Evolutionary conservation across 129 eudicot genomes (phyloP).

Genomic region (Centella asiatica): DNA sequence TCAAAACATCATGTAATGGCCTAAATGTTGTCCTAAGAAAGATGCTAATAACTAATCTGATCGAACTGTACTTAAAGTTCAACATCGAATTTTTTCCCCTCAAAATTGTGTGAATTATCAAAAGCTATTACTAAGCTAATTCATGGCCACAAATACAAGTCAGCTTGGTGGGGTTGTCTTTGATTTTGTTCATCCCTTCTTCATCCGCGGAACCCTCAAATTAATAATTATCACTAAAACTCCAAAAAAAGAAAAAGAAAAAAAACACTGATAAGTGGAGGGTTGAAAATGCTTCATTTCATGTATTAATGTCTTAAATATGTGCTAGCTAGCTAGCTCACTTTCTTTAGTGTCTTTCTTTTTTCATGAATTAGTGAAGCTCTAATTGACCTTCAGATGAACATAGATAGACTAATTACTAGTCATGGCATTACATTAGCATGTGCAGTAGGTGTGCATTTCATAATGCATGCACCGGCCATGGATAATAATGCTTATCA

Average conservation of each 20-base stretch:
- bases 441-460: slow-evolving; percentile 5
- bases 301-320: background rate
- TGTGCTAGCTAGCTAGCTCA: slow-evolving; percentile 1
- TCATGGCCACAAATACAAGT: slow-evolving; percentile 9
- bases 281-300: slow-evolving; percentile 2
- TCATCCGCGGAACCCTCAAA: background rate
- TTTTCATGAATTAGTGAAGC: background rate
- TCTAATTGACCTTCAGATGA: background rate
- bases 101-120: background rate
- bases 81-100: background rate
- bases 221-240: background rate
- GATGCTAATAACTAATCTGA: background rate
- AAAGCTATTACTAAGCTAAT: background rate
- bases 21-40: background rate
- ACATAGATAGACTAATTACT: background rate
- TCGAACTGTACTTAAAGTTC: background rate
- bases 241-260: too few relatives aligned
- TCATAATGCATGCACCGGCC: slow-evolving; percentile 3
- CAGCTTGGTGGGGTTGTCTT: slow-evolving; percentile 7
- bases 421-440: slow-evolving; percentile 1
- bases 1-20: slow-evolving; percentile 1
- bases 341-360: background rate
- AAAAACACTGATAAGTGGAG: slow-evolving; percentile 2
- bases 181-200: slow-evolving; percentile 5
- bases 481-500: slow-evolving; percentile 5